Evolutionary conservation across 208 protist species (phyloP).

Genomic region (Acanthamoeba royreba): DNA sequence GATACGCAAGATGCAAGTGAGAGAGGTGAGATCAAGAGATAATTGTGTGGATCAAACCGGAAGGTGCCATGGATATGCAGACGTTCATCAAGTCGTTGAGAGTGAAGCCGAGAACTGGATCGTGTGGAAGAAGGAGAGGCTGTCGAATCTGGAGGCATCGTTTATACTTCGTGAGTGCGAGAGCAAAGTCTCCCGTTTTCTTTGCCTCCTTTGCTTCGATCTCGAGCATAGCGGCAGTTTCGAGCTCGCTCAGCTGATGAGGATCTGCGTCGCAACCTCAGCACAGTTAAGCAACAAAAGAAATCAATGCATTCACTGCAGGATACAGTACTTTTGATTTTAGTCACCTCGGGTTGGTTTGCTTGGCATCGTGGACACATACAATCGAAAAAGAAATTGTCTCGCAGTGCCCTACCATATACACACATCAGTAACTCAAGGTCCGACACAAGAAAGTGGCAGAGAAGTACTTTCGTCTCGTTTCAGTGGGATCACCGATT

Average conservation of each 20-base stretch:
- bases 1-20: neutral
- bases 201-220: neutral
- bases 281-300: neutral
- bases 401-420: neutral
- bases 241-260: neutral
- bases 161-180: neutral
- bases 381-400: constrained; percentile 47
- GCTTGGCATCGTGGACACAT: neutral
- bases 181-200: neutral
- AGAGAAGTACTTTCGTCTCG: neutral
- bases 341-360: neutral
- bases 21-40: neutral
- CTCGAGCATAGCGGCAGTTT: neutral
- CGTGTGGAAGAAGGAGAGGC: neutral
- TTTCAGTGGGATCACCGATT: neutral
- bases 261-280: neutral
- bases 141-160: neutral
- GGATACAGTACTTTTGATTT: too few relatives aligned
- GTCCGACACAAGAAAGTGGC: neutral
- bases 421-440: neutral
- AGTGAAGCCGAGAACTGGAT: neutral
- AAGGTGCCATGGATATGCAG: neutral
- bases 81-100: neutral
- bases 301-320: too few relatives aligned
- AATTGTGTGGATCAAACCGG: neutral